A percentile compares a stretch with the other conserved stretches of the same genome.
phyloP scores from a whole-genome alignment of 2,329 filamentous ascomycete genomes.

The Cercospora zeina region DNA sequence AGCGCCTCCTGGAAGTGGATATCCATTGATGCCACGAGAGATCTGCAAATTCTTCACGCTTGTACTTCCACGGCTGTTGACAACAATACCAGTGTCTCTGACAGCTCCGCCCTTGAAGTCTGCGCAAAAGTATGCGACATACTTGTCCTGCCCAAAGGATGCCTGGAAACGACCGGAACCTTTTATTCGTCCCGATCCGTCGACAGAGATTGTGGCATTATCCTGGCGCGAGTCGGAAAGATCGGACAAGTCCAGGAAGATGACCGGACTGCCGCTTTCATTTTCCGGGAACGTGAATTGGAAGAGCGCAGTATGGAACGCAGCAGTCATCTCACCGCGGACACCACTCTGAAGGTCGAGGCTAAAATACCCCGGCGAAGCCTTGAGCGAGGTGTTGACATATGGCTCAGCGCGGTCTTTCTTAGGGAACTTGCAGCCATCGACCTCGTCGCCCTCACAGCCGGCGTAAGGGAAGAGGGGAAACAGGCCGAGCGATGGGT shows the following conservation, averaged over 20 bases:
- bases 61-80: slow-evolving; percentile 53
- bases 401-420: slow-evolving; percentile 52
- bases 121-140: slow-evolving; percentile 60
- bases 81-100: slow-evolving; percentile 51
- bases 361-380: slow-evolving; percentile 61
- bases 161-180: slow-evolving; percentile 60
- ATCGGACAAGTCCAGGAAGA: slow-evolving; percentile 62
- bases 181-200: slow-evolving; percentile 56
- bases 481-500: slow-evolving; percentile 69
- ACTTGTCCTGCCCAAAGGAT: slow-evolving; percentile 61
- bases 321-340: slow-evolving; percentile 60
- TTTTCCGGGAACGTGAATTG: slow-evolving; percentile 56
- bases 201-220: slow-evolving; percentile 56
- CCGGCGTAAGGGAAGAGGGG: slow-evolving; percentile 66
- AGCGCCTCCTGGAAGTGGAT: slow-evolving; percentile 43
- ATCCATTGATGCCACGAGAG: slow-evolving; percentile 43
- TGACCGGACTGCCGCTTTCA: slow-evolving; percentile 50
- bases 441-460: slow-evolving; percentile 61
- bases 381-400: slow-evolving; percentile 52
- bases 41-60: slow-evolving; percentile 43
- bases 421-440: slow-evolving; percentile 58
- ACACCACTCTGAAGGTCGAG: slow-evolving; percentile 58
- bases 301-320: slow-evolving; percentile 60
- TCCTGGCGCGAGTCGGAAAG: slow-evolving; percentile 57
- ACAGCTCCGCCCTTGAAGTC: slow-evolving; percentile 59